phyloP scores from a whole-genome alignment of 208 protist genomes.

The Herpetomonas tarakana region DNA sequence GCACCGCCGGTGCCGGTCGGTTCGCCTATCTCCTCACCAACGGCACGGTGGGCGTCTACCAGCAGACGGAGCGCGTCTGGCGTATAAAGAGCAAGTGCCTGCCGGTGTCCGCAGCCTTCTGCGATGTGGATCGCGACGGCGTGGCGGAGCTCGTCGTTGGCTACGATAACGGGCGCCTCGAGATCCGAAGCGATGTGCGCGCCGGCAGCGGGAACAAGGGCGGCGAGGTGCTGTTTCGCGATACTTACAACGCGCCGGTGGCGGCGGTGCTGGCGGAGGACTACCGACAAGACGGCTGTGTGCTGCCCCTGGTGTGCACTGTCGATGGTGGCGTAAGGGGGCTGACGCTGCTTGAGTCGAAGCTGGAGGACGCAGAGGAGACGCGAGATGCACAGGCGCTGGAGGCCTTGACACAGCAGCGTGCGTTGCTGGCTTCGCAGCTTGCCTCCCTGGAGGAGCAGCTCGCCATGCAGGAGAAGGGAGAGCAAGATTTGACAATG shows the following conservation, averaged over 20 bases:
- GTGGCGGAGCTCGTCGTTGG: slow-evolving; percentile 91
- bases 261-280: slow-evolving; percentile 83
- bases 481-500: slow-evolving; percentile 60
- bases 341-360: slow-evolving; percentile 50
- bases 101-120: slow-evolving; percentile 81
- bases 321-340: slow-evolving; percentile 87
- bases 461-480: slow-evolving; percentile 31
- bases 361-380: slow-evolving; percentile 44
- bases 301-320: slow-evolving; percentile 81
- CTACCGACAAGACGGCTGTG: slow-evolving; percentile 85
- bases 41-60: slow-evolving; percentile 93
- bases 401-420: slow-evolving; percentile 67
- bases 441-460: slow-evolving; percentile 72
- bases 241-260: slow-evolving; percentile 62
- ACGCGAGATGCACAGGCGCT: slow-evolving; percentile 51
- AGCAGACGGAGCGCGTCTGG: slow-evolving; percentile 76
- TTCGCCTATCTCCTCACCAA: slow-evolving; percentile 93
- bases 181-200: slow-evolving; percentile 68
- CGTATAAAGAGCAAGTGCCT: slow-evolving; percentile 78
- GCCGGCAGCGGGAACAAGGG: slow-evolving; percentile 33
- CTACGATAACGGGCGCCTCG: slow-evolving; percentile 82
- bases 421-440: slow-evolving; percentile 74
- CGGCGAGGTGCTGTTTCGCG: slow-evolving; percentile 82
- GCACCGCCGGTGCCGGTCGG: slow-evolving; percentile 14
- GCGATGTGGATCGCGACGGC: slow-evolving; percentile 93